phyloP scores from a whole-genome alignment of 495 filamentous ascomycete genomes.

The Tetracladium marchalianum region DNA sequence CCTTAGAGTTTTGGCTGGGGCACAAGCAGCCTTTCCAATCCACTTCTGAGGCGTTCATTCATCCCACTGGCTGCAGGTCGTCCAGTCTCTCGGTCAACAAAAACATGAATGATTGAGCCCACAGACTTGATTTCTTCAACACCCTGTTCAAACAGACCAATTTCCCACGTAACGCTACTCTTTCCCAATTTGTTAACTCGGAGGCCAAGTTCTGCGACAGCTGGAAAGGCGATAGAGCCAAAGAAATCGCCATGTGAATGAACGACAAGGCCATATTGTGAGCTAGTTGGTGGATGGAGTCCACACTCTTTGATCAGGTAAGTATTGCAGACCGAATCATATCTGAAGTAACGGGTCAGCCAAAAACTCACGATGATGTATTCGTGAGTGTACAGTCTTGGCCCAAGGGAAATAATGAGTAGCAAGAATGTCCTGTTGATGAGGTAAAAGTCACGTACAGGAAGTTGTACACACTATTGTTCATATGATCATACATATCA shows the following conservation, averaged over 20 bases:
- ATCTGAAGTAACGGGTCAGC: slow-evolving; percentile 21
- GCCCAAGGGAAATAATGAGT: neutral
- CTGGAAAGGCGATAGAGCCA: slow-evolving; percentile 71
- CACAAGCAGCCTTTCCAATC: slow-evolving; percentile 30
- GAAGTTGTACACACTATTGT: slow-evolving; percentile 54
- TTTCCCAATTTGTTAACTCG: slow-evolving; percentile 75
- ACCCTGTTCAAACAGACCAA: slow-evolving; percentile 74
- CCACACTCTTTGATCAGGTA: slow-evolving; percentile 78
- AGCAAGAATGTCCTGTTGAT: neutral
- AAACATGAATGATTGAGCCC: slow-evolving; percentile 83
- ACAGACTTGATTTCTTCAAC: slow-evolving; percentile 72
- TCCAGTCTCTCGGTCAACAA: slow-evolving; percentile 64
- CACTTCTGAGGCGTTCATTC: slow-evolving; percentile 38
- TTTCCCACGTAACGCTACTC: slow-evolving; percentile 87
- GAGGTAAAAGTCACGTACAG: slow-evolving; percentile 33
- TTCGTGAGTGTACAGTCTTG: no score
- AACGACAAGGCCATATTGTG: slow-evolving; percentile 73
- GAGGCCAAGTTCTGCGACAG: slow-evolving; percentile 68
- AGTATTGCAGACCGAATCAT: slow-evolving; percentile 83
- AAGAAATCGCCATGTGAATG: slow-evolving; percentile 80
- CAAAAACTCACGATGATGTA: neutral
- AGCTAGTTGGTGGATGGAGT: slow-evolving; percentile 57
- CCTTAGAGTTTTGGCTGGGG: slow-evolving; percentile 6
- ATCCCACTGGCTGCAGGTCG: slow-evolving; percentile 55
- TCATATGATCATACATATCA: slow-evolving; percentile 83